Evolutionary conservation across 2,329 filamentous ascomycete genomes (phyloP).

Genomic region (Aspergillus terreus): DNA sequence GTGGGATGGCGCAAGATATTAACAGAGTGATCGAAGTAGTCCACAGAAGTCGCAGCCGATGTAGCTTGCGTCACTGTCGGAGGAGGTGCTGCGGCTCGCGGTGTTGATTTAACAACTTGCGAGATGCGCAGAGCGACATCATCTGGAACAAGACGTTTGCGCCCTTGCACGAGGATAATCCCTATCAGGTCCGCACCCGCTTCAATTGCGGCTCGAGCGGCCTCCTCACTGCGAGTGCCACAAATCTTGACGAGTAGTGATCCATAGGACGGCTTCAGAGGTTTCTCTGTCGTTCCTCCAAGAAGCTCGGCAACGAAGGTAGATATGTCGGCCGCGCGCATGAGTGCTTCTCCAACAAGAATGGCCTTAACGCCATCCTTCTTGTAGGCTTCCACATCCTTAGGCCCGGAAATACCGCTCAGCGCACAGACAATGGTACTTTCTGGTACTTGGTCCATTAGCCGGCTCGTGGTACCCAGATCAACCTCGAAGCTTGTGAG

Average conservation of each 20-base stretch:
- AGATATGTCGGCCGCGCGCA: conserved; percentile 80
- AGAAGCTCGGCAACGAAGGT: conserved; percentile 82
- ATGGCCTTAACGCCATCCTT: conserved; percentile 88
- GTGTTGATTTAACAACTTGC: conserved; percentile 61
- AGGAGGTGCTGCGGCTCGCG: conserved; percentile 21
- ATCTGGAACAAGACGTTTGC: conserved; percentile 73
- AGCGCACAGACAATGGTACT: conserved; percentile 88
- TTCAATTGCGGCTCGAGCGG: conserved; percentile 73
- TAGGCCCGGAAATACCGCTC: conserved; percentile 84
- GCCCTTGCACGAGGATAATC: conserved; percentile 81
- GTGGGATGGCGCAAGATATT: conserved; percentile 47
- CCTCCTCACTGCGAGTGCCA: conserved; percentile 79
- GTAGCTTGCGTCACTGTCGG: conserved; percentile 13
- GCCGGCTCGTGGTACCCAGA: conserved; percentile 80
- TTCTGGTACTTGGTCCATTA: conserved; percentile 81
- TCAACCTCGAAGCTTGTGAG: conserved; percentile 96
- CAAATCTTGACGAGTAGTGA: conserved; percentile 86
- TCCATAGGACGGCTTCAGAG: conserved; percentile 16
- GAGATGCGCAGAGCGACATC: conserved; percentile 80
- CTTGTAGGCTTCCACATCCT: conserved; percentile 84
- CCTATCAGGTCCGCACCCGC: conserved; percentile 89
- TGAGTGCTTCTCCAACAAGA: conserved; percentile 90
- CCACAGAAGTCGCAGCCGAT: conserved; percentile 36
- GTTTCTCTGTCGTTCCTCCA: conserved; percentile 45
- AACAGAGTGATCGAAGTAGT: conserved; percentile 67